Percentiles rank a stretch among this genome's conserved stretches.
phyloP scores from a whole-genome alignment of 768 basidiomycete genomes.

The Pleurotus tuber-regium region DNA sequence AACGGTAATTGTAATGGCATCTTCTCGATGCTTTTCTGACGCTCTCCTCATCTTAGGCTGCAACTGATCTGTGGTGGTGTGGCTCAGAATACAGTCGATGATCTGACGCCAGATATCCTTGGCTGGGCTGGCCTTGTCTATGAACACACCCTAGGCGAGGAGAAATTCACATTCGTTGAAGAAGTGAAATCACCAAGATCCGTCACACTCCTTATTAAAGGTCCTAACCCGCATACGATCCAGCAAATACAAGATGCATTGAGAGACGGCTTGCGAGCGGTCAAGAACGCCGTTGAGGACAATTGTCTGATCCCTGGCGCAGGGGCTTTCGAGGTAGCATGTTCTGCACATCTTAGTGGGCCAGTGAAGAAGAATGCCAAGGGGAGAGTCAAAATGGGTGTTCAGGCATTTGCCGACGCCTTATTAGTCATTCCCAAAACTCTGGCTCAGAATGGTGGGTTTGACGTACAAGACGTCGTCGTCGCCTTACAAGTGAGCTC shows the following conservation, averaged over 20 bases:
- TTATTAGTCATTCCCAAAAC: slow-evolving; percentile 95
- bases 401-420: slow-evolving; percentile 96
- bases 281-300: slow-evolving; percentile 97
- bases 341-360: slow-evolving; percentile 79
- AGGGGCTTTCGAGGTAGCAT: slow-evolving; percentile 95
- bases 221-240: slow-evolving; percentile 94
- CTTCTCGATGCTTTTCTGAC: background rate
- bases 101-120: slow-evolving; percentile 85
- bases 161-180: slow-evolving; percentile 97
- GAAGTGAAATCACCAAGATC: slow-evolving; percentile 94
- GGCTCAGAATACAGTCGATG: slow-evolving; percentile 98
- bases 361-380: slow-evolving; percentile 83
- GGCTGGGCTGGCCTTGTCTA: slow-evolving; percentile 99
- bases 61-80: slow-evolving; percentile 93
- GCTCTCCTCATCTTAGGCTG: slow-evolving; percentile 44
- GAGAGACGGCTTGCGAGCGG: slow-evolving; percentile 91
- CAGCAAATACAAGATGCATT: slow-evolving; percentile 98
- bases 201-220: slow-evolving; percentile 96
- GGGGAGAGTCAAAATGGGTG: slow-evolving; percentile 94
- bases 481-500: slow-evolving; percentile 79
- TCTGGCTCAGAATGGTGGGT: slow-evolving; percentile 92
- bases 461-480: slow-evolving; percentile 94
- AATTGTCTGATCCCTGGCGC: slow-evolving; percentile 89
- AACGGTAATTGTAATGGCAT: slow-evolving; percentile 56
- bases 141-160: slow-evolving; percentile 98